Conservation (phyloP, 345 rosid genomes). For the Draba incana region DNA sequence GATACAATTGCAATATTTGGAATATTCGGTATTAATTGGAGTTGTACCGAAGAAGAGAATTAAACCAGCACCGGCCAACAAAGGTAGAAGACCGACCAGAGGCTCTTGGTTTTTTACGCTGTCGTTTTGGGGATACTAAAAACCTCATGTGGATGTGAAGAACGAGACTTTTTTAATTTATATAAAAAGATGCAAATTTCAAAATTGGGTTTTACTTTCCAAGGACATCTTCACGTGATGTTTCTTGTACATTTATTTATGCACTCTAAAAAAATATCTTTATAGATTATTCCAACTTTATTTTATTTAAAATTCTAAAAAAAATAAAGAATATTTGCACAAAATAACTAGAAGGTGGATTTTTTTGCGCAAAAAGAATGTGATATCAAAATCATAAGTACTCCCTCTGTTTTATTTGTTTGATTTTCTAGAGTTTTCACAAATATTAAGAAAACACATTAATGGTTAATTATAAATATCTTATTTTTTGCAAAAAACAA, state of each 20-base stretch:
- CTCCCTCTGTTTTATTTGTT: too few relatives aligned
- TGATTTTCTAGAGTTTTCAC: too few relatives aligned
- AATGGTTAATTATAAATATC: too few relatives aligned
- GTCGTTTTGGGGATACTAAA: conserved; percentile 42
- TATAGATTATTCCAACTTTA: not conserved
- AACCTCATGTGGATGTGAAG: conserved; percentile 39
- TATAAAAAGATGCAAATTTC: conserved; percentile 8
- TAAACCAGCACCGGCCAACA: conserved; percentile 37
- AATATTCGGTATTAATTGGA: not conserved
- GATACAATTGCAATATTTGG: not conserved
- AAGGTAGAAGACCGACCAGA: conserved; percentile 31
- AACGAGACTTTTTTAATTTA: not conserved
- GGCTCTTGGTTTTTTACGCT: conserved; percentile 26
- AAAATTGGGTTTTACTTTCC: conserved; percentile 33
- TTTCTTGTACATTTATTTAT: not conserved
- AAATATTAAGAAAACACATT: too few relatives aligned
- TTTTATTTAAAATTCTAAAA: not conserved
- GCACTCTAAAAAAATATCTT: not conserved
- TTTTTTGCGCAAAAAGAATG: too few relatives aligned
- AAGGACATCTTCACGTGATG: conserved; percentile 41
- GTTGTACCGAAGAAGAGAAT: conserved; percentile 2
- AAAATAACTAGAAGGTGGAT: too few relatives aligned
- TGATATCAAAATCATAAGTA: too few relatives aligned
- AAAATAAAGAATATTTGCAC: not conserved
- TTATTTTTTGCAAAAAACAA: too few relatives aligned